Evolutionary conservation across 2,329 filamentous ascomycete species (phyloP).

Genomic region (Curvularia eragrostidis): DNA sequence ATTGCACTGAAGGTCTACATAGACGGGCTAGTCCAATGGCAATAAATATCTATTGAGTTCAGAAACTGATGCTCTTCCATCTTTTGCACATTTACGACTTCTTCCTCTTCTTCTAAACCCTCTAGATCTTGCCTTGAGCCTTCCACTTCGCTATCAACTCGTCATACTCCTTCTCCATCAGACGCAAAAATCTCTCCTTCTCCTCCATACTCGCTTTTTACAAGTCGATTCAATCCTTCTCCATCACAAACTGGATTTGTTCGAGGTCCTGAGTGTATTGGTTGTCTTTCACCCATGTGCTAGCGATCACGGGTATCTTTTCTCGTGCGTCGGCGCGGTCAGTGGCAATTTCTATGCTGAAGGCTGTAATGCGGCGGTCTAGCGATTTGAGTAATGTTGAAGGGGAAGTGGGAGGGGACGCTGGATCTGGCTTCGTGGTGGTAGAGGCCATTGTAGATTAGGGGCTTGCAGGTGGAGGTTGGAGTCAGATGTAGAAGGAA

Average conservation of each 20-base stretch:
- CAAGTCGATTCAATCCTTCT: neutral
- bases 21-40: conserved; percentile 31
- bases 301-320: neutral
- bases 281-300: neutral
- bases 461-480: neutral
- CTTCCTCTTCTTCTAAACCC: neutral
- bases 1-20: conserved; percentile 30
- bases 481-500: too few relatives aligned
- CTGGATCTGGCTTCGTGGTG: neutral
- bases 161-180: neutral
- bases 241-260: neutral
- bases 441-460: neutral
- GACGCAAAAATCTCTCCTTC: neutral
- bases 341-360: neutral
- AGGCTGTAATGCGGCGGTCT: neutral
- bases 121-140: neutral
- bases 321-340: neutral
- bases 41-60: conserved; percentile 3
- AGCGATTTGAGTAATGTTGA: neutral
- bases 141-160: neutral
- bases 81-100: neutral
- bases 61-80: neutral
- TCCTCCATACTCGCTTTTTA: neutral
- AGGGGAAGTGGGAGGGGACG: neutral
- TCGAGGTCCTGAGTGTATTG: neutral